A percentile compares a stretch with the other conserved stretches of the same genome.
Evolutionary conservation across 495 filamentous ascomycete species (phyloP).

Genomic region (Xylaria acuta): DNA sequence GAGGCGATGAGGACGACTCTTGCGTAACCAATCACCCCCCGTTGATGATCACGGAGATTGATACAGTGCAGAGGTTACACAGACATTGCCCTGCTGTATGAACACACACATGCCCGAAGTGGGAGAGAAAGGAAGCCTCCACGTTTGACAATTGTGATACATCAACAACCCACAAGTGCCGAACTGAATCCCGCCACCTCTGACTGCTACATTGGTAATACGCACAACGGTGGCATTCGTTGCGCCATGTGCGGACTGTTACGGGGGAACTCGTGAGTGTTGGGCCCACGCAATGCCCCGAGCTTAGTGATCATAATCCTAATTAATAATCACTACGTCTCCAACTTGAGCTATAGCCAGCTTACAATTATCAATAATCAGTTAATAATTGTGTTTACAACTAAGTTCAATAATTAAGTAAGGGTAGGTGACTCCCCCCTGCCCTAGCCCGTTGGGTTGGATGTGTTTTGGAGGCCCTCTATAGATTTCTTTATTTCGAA

Average conservation of each 20-base stretch:
- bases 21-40: not conserved
- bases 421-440: not conserved
- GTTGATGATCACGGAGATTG: not conserved
- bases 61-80: not conserved
- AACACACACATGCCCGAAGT: not conserved
- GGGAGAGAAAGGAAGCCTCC: not conserved
- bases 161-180: slow-evolving; percentile 15
- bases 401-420: not conserved
- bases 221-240: not conserved
- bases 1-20: not conserved
- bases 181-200: not conserved
- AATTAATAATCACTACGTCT: slow-evolving; percentile 11
- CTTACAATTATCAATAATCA: not conserved
- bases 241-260: not conserved
- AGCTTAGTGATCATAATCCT: slow-evolving; percentile 10
- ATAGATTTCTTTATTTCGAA: not conserved
- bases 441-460: not conserved
- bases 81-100: not conserved
- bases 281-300: not conserved
- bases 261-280: not conserved
- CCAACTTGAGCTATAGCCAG: not conserved
- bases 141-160: slow-evolving; percentile 14
- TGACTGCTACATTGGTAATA: slow-evolving; percentile 14
- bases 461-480: not conserved
- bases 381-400: not conserved